These are phyloP conservation scores for Colletotrichum sp. DNA, from an alignment of 2,329 filamentous ascomycete species.

Conservation along the genomic window DNA sequence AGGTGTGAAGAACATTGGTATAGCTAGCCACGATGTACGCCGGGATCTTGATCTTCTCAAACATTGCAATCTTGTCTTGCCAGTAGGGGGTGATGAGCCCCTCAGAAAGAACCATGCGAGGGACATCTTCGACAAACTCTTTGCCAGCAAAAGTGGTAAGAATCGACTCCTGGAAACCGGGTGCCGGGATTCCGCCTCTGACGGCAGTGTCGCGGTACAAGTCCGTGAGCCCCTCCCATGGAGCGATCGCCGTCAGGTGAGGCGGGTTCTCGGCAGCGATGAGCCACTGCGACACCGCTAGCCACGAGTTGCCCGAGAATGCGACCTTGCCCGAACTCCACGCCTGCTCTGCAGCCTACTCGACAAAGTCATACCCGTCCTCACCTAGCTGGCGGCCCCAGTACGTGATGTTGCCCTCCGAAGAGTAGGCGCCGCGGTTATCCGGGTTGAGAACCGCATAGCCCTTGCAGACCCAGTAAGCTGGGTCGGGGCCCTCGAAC, in stretches of 20 bases:
- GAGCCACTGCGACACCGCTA: background rate
- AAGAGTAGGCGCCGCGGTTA: background rate
- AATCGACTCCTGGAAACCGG: background rate
- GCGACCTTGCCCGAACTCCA: background rate
- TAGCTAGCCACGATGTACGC: background rate
- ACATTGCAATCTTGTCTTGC: background rate
- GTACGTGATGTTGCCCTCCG: background rate
- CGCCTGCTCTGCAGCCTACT: background rate
- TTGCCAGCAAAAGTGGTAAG: background rate
- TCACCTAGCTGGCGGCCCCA: background rate
- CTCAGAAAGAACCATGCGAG: background rate
- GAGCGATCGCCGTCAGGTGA: background rate
- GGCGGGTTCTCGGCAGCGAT: background rate
- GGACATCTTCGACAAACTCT: background rate
- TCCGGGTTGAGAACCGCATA: background rate
- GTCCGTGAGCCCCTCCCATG: background rate
- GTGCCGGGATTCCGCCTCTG: background rate
- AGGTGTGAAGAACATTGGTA: background rate
- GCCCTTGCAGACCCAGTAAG: background rate
- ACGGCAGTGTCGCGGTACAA: background rate
- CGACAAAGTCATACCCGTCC: background rate
- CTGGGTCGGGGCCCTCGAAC: background rate
- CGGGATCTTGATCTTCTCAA: background rate
- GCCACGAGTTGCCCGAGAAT: background rate
- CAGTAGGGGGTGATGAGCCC: background rate